Evolutionary conservation across 441 rosid species (phyloP), one percentile per base, ranked within the genome.

Genomic region (Populus hybrid): DNA sequence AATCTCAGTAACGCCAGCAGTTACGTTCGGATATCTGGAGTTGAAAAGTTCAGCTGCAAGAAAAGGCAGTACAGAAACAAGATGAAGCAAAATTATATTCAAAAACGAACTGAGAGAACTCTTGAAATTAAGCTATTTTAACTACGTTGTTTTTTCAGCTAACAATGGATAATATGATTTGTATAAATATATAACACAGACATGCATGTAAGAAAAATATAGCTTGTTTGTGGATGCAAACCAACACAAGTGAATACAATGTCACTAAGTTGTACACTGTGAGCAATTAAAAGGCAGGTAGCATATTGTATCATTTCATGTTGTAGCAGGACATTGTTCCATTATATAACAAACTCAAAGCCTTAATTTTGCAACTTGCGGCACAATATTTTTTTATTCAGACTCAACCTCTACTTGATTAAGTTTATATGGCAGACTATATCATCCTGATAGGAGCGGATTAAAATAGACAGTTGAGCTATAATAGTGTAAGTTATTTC

Each of bases 1-100:
- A 72, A 73, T 85, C 73, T 73, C 73, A 66, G 72, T 69, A 50
- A 67, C 70, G 46, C 79, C 76, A 65, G 85, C 79, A 70, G 86
- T 77, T 82, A 75, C 83, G 70, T 70, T 77, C 21, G 83, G 78
- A 79, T 71, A 75, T 79, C 76, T 72, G 36, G 32, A 12, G 50
- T 79, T 77, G 35, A 42, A 35, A 76, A 71, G 50, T 30, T 76
- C 73, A 50, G 76, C 87, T 85, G 85, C 80, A 79, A 82, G 70
- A 38, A 59, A 75, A 75, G 67, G 16, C 38, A 78, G 70, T 70
- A 34, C 6, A 76, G 21, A 69, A 74, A 21, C 61, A 50, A 36
- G 21, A 70, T 26, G 34, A 61, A 59, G 23, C 72, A 59, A 26
- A 26, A 70, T 34, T 63, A 8, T 21, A 59, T 57, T 7, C 7